A percentile compares a stretch with the other conserved stretches of the same genome.
Conservation (phyloP, 1,139 yeast species). For the Lodderomyces parapsilosis region DNA sequence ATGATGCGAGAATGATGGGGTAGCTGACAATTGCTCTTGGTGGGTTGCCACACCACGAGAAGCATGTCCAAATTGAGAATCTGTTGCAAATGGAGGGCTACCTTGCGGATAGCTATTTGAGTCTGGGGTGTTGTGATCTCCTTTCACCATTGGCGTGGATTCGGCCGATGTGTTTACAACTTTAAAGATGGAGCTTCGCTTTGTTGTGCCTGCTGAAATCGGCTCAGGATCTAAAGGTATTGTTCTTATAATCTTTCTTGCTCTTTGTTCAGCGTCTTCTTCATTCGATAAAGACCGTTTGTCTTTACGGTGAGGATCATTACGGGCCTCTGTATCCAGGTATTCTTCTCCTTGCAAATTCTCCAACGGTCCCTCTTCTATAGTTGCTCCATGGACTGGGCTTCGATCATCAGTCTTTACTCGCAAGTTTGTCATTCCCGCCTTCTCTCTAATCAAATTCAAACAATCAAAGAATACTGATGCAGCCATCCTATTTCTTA, state of each 20-base stretch:
- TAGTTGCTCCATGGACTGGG: conserved; percentile 22
- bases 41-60: conserved; percentile 2
- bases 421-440: conserved; percentile 74
- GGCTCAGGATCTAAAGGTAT: conserved; percentile 85
- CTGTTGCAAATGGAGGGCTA: background rate
- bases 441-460: conserved; percentile 78
- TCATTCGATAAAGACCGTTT: conserved; percentile 46
- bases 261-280: conserved; percentile 64
- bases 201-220: conserved; percentile 39
- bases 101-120: conserved; percentile 4
- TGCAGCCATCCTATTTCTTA: conserved; percentile 85
- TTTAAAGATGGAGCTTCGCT: conserved; percentile 41
- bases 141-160: conserved; percentile 23
- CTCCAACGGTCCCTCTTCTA: conserved; percentile 25
- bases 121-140: conserved; percentile 14
- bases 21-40: conserved; percentile 3
- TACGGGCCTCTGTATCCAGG: conserved; percentile 40
- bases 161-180: conserved; percentile 35
- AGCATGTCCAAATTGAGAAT: background rate
- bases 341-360: conserved; percentile 7
- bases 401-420: conserved; percentile 26
- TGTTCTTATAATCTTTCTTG: conserved; percentile 70
- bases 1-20: conserved; percentile 3
- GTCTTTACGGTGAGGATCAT: conserved; percentile 23
- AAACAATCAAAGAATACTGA: conserved; percentile 89